Conservation (phyloP, 352 stramenopile species). For the Phytophthora parvispora region DNA sequence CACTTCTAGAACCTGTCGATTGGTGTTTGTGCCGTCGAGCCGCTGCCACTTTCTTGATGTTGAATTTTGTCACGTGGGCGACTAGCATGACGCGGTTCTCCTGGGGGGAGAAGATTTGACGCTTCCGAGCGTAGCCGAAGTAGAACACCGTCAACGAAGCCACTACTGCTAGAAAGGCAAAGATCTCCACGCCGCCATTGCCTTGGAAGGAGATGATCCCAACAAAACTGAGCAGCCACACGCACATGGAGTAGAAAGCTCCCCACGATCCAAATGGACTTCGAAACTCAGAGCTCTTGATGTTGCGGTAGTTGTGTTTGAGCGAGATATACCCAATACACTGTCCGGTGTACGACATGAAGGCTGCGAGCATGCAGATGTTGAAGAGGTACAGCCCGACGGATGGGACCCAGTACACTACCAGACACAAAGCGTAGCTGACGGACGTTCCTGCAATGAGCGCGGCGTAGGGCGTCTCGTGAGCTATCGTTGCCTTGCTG, state of each 20-base stretch:
- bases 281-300: constrained; percentile 49
- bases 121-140: constrained; percentile 42
- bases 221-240: constrained; percentile 43
- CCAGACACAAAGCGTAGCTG: constrained; percentile 47
- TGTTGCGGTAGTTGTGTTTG: constrained; percentile 52
- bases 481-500: constrained; percentile 11
- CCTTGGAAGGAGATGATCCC: constrained; percentile 38
- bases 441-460: constrained; percentile 31
- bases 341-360: constrained; percentile 55
- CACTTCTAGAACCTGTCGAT: constrained; percentile 1
- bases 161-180: constrained; percentile 29
- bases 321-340: constrained; percentile 57
- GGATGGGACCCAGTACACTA: constrained; percentile 35
- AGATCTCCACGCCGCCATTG: constrained; percentile 28
- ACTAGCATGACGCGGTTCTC: constrained; percentile 55
- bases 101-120: constrained; percentile 49
- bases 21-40: constrained; percentile 9
- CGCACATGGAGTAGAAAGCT: constrained; percentile 37
- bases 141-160: constrained; percentile 42
- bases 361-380: constrained; percentile 44
- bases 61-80: constrained; percentile 58
- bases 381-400: constrained; percentile 41
- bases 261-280: constrained; percentile 48
- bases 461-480: constrained; percentile 30
- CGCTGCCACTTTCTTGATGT: constrained; percentile 36